These are phyloP conservation scores for Boletus rubroflammeus DNA, from an alignment of 768 basidiomycete genomes.

Conservation along the genomic window DNA sequence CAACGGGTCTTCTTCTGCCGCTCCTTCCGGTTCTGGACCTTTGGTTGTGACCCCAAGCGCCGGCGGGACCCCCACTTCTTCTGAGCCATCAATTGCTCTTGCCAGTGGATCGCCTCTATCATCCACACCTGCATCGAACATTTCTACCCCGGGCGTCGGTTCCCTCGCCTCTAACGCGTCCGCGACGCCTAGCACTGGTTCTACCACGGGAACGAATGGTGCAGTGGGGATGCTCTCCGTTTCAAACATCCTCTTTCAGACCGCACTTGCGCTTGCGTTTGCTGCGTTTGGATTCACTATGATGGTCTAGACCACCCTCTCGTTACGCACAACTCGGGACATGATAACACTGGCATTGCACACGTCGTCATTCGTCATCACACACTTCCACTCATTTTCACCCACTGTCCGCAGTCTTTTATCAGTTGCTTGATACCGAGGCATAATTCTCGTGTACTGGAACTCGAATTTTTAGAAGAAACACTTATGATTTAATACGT, in stretches of 20 bases:
- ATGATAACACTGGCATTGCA: neutral
- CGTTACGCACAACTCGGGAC: neutral
- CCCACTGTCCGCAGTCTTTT: neutral
- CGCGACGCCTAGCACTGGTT: neutral
- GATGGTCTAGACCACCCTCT: slow-evolving; percentile 13
- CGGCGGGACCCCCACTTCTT: neutral
- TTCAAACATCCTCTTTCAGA: slow-evolving; percentile 11
- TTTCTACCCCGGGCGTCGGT: neutral
- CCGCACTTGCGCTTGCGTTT: slow-evolving; percentile 16
- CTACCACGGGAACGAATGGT: slow-evolving; percentile 1
- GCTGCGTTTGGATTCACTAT: slow-evolving; percentile 18
- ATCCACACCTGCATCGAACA: neutral
- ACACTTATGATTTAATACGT: neutral
- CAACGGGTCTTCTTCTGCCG: slow-evolving; percentile 40
- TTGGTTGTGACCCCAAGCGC: slow-evolving; percentile 6
- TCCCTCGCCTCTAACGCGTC: neutral
- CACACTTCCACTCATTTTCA: neutral
- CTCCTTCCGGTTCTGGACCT: slow-evolving; percentile 18
- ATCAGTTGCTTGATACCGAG: neutral
- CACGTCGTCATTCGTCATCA: neutral
- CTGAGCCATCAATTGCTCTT: slow-evolving; percentile 6
- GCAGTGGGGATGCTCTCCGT: slow-evolving; percentile 2
- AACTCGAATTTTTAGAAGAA: neutral
- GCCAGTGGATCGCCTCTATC: neutral
- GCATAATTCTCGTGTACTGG: neutral